Conservation (phyloP, 2,329 filamentous ascomycete genomes). For the Cladosporium colombiae region DNA sequence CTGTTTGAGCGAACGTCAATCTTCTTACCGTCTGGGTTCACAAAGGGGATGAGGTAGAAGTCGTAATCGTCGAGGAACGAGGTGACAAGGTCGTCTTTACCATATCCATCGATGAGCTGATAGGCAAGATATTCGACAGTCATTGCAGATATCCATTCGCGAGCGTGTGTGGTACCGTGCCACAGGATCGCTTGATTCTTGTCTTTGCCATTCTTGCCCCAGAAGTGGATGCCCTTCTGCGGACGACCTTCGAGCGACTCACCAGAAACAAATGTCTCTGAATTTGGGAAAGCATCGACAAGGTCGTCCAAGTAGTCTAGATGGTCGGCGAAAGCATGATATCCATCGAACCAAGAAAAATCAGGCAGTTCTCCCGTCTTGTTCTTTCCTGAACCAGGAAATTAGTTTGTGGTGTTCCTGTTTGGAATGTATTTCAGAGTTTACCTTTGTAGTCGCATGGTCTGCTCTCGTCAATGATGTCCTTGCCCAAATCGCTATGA, state of each 20-base stretch:
- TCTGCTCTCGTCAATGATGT: constrained; percentile 36
- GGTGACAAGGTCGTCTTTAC: constrained; percentile 22
- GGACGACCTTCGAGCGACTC: constrained; percentile 28
- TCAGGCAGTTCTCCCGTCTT: constrained; percentile 22
- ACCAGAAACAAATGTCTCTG: constrained; percentile 27
- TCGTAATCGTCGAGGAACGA: constrained; percentile 28
- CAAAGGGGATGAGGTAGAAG: constrained; percentile 31
- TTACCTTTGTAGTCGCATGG: constrained; percentile 13
- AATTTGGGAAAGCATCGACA: constrained; percentile 27
- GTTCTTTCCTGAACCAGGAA: constrained; percentile 17
- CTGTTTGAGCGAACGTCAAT: not conserved
- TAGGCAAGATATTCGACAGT: constrained; percentile 31
- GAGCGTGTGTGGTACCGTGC: constrained; percentile 27
- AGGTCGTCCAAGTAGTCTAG: constrained; percentile 29
- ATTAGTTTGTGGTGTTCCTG: not conserved
- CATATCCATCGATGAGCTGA: constrained; percentile 29
- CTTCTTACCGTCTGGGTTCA: constrained; percentile 31
- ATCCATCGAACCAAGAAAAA: constrained; percentile 28
- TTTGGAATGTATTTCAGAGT: not conserved
- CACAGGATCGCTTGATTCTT: constrained; percentile 28
- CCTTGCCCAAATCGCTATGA: constrained; percentile 47
- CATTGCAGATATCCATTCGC: constrained; percentile 33
- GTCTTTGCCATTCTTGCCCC: constrained; percentile 26
- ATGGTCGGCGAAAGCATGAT: constrained; percentile 30
- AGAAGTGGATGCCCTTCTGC: constrained; percentile 30